Evolutionary conservation across 2,329 filamentous ascomycete genomes (phyloP).

Genomic region (Fusarium setosum): DNA sequence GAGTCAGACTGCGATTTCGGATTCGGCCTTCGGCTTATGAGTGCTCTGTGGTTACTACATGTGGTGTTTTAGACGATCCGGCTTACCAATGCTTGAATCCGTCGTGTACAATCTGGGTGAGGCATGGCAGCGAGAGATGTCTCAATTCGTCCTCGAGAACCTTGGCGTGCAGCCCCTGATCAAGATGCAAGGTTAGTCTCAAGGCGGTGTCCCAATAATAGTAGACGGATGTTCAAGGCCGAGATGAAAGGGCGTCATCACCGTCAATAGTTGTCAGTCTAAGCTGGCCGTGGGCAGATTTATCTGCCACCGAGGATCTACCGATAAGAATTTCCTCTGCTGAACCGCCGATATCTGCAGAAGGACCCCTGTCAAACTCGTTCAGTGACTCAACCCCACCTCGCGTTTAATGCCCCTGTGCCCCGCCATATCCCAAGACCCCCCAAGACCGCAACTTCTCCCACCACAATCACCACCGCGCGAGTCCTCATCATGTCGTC

Average conservation of each 20-base stretch:
- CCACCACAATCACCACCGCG: slow-evolving; percentile 35
- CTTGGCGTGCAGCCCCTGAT: not conserved
- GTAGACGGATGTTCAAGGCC: not conserved
- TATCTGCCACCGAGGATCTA: slow-evolving; percentile 2
- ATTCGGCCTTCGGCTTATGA: not conserved
- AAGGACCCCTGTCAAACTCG: slow-evolving; percentile 2
- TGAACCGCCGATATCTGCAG: not conserved
- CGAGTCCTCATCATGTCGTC: slow-evolving; percentile 49
- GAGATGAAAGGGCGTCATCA: slow-evolving; percentile 2
- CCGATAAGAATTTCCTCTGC: slow-evolving; percentile 10
- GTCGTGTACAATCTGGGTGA: not conserved
- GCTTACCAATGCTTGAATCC: not conserved
- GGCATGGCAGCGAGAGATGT: not conserved
- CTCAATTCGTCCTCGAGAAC: not conserved
- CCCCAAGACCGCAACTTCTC: slow-evolving; percentile 42
- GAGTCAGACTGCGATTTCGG: slow-evolving; percentile 11
- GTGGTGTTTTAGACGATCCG: not conserved
- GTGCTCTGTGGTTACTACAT: not conserved
- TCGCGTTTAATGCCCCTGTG: slow-evolving; percentile 46
- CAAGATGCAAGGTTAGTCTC: not conserved
- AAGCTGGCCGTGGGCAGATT: slow-evolving; percentile 3
- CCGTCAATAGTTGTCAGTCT: slow-evolving; percentile 4
- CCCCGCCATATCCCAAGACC: slow-evolving; percentile 43
- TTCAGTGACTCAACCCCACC: slow-evolving; percentile 52
- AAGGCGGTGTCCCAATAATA: not conserved